Evolutionary conservation across 2,329 filamentous ascomycete species (phyloP), one percentile per base, ranked within the genome.

Genomic region (Ophiostoma pallidulum): DNA sequence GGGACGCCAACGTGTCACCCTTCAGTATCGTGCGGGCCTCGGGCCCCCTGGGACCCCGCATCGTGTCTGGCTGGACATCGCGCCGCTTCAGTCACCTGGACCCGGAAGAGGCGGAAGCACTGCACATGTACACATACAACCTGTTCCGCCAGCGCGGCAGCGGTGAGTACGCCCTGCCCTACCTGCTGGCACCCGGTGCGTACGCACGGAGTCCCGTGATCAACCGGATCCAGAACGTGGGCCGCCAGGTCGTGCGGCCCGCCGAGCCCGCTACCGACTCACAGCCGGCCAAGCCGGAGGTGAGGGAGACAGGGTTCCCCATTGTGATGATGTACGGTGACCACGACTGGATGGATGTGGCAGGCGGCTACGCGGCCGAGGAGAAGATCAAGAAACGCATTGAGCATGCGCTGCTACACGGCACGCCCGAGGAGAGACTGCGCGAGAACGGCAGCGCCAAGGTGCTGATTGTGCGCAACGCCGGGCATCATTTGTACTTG

Each of bases 321-420:
- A 72, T 97, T 28, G 77, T 97, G 8, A 78, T 98, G 62, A 90
- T 97, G 85, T 98, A 98, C 61, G 92, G 92, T 53, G 90, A 97
- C 58, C 82, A 92, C 60, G 92, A 98, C 70, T 98, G 92, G 92
- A 98, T 98, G 92, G 92, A 98, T 56, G 82, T 92, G 8, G 80
- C 80, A 0, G 92, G 90, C 24, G 92, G 92, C 0, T 78, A 82
- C 40, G 88, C 85, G 0, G 82, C 90, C 0, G 78, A 85, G 59
- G 78, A 90, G 65, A 89, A 84, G 63, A 75, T 97, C 12, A 82
- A 86, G 51, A 73, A 82, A 49, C 80, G 83, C 53, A 77, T 76
- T 54, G 66, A 67, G 22, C 75, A 77, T 42, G 71, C 75, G 0
- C 66, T 95, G 4, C 65, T 73, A 12, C 64, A 74, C 19, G 84